These are phyloP conservation scores for Chrysoporthe puriensis DNA, from an alignment of 2,329 filamentous ascomycete genomes.

Conservation along the genomic window DNA sequence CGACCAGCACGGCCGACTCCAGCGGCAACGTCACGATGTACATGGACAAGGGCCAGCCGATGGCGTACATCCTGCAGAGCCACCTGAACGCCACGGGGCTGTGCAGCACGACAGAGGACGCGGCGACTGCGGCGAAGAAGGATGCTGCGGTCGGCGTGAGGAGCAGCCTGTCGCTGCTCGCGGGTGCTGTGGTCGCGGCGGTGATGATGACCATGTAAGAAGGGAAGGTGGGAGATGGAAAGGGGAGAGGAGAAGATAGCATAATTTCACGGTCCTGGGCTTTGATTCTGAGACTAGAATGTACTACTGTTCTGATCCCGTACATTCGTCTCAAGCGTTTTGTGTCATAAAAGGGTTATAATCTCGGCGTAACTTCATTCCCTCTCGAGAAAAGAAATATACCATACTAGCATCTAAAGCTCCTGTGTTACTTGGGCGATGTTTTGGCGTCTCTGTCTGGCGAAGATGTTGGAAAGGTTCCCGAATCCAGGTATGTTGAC, in stretches of 20 bases:
- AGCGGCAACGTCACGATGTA: constrained; percentile 29
- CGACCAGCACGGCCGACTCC: constrained; percentile 26
- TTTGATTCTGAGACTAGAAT: neutral
- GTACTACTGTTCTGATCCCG: neutral
- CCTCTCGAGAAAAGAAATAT: neutral
- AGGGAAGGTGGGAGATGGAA: neutral
- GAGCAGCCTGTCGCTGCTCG: constrained; percentile 20
- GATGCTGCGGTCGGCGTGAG: constrained; percentile 18
- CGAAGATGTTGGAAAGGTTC: no score
- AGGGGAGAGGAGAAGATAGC: neutral
- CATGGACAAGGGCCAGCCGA: constrained; percentile 27
- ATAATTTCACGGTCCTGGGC: neutral
- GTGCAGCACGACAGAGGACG: constrained; percentile 25
- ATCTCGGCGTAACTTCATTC: neutral
- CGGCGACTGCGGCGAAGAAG: constrained; percentile 17
- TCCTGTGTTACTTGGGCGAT: neutral
- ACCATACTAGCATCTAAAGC: neutral
- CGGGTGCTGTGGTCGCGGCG: constrained; percentile 12
- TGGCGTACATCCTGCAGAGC: constrained; percentile 28
- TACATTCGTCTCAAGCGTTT: neutral
- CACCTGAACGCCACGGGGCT: constrained; percentile 18
- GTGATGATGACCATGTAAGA: constrained; percentile 26
- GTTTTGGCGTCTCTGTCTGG: no score
- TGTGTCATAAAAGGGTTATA: neutral
- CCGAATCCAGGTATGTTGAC: no score